phyloP scores from a whole-genome alignment of 1,139 yeast species.

The Debaryomyces psychrophilus region DNA sequence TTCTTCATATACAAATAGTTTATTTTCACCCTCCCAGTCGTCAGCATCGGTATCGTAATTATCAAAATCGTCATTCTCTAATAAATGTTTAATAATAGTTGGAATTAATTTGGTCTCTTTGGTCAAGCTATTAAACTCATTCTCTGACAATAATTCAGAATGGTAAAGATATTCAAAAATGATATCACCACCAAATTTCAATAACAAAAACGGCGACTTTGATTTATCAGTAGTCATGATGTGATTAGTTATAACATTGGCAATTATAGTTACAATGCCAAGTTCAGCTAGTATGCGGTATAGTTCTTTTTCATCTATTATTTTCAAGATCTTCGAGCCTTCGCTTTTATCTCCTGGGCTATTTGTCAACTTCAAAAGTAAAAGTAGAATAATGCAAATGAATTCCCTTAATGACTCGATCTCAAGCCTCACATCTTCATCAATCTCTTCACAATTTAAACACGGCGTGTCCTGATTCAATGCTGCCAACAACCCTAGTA shows the following conservation, averaged over 20 bases:
- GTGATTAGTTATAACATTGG: slow-evolving; percentile 37
- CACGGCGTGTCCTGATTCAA: slow-evolving; percentile 25
- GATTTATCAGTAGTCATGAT: slow-evolving; percentile 23
- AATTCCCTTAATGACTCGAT: slow-evolving; percentile 38
- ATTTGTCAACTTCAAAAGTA: slow-evolving; percentile 40
- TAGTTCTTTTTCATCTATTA: slow-evolving; percentile 26
- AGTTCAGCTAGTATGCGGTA: slow-evolving; percentile 41
- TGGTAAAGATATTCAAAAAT: slow-evolving; percentile 48
- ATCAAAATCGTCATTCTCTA: slow-evolving; percentile 51
- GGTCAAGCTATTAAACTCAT: slow-evolving; percentile 37
- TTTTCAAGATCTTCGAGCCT: slow-evolving; percentile 13
- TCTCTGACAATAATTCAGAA: slow-evolving; percentile 37
- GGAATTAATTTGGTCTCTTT: slow-evolving; percentile 32
- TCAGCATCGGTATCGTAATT: slow-evolving; percentile 40
- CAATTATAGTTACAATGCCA: slow-evolving; percentile 50
- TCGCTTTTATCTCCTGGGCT: slow-evolving; percentile 18
- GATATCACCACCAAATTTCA: slow-evolving; percentile 47
- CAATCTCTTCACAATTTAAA: slow-evolving; percentile 2
- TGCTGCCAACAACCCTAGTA: slow-evolving; percentile 37
- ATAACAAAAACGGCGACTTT: slow-evolving; percentile 34
- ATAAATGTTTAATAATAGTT: slow-evolving; percentile 53
- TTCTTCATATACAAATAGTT: slow-evolving; percentile 66
- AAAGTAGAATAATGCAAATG: slow-evolving; percentile 37
- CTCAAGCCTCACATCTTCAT: slow-evolving; percentile 24
- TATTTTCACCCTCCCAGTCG: slow-evolving; percentile 59